Conservation (phyloP, 2,329 filamentous ascomycete species). For the Talaromyces sp. region DNA sequence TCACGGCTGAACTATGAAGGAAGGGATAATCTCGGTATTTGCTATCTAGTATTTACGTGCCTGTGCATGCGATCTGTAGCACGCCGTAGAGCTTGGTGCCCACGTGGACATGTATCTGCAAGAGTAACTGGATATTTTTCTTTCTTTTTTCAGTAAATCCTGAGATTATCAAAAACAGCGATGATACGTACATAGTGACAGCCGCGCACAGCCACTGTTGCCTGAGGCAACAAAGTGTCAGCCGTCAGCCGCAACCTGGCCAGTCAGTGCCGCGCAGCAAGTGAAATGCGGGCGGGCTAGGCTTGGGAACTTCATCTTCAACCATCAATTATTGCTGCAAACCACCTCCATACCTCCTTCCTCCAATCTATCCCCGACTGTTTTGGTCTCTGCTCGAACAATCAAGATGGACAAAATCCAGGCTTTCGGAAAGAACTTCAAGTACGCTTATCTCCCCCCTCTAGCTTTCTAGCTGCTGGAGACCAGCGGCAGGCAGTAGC, state of each 20-base stretch:
- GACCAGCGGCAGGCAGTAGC: not conserved
- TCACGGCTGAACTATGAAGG: not conserved
- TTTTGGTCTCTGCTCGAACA: not conserved
- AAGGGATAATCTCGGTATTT: not conserved
- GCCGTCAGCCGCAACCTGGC: conserved; percentile 4
- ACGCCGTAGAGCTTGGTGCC: no score
- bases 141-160: no score
- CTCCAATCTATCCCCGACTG: not conserved
- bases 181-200: not conserved
- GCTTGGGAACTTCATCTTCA: not conserved
- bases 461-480: not conserved
- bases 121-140: no score
- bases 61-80: no score
- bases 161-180: no score
- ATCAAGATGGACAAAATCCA: conserved; percentile 61
- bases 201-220: not conserved
- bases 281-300: not conserved
- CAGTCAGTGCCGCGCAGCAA: not conserved
- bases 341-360: not conserved
- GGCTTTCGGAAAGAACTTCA: conserved; percentile 65
- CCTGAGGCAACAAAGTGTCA: conserved; percentile 11
- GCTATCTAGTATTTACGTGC: no score
- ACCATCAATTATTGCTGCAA: not conserved
- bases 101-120: no score
- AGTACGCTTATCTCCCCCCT: conserved; percentile 39